Evolutionary conservation across 148 eudicot genomes (phyloP), one percentile per base, ranked within the genome.

Genomic region (Fallopia convolvulus): DNA sequence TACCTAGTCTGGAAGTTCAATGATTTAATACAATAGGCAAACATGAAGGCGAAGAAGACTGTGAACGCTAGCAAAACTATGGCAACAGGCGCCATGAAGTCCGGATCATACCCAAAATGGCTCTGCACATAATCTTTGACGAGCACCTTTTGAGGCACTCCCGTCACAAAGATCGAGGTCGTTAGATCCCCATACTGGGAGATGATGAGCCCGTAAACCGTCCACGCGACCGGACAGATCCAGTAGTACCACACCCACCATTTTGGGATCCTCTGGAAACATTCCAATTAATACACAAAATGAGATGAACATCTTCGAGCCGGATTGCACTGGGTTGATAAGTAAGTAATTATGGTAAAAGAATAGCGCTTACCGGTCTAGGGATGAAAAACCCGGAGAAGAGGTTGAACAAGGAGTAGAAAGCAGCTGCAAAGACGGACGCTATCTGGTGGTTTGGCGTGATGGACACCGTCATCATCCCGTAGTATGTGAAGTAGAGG

Each of bases 241-340:
- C 97, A 95, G 80, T 93, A 95, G 80, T 95, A 95, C 99, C 99
- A 95, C 78, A 90, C 48, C 99, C 99, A 95, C 99, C 98, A 93
- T 85, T 85, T 87, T 1, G 98, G 99, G 77, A 95, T 95, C 81
- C 83, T 91, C 99, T 95, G 94, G 53, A 75, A 71, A 32, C 14
- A 50, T n/a, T n/a, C n/a, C 13, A 61, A n/a, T 14, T 14, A 61
- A 61, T 20, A 60, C 12, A 33, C 23, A 2, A 1, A 1, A 23
- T 65, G 12, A 3, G 32, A 3, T 13, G 15, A 70, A 39, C 26
- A 26, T 26, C 30, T 26, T 26, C 1, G 30, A 26, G 30, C 30
- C 30, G 30, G 30, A 26, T 26, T 26, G 30, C 30, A 26, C 30
- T 26, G 30, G 30, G 30, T 26, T 26, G 30, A 26, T 26, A 26